Evolutionary conservation across 257 asterid genomes (phyloP).

Genomic region (Gentiana dahurica): DNA sequence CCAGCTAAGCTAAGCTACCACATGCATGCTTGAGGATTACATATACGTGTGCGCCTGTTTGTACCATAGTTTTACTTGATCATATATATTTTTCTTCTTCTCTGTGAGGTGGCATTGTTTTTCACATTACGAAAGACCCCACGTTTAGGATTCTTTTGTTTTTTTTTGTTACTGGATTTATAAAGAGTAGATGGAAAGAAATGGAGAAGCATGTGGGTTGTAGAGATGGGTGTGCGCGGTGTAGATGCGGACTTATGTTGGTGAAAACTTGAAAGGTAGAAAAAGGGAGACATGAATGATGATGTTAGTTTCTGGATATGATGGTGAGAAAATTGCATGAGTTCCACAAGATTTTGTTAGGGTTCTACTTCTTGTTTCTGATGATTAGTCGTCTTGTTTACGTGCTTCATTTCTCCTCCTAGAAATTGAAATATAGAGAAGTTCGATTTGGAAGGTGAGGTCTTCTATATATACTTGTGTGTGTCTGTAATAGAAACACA

Average conservation of each 20-base stretch:
- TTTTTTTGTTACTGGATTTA: neutral
- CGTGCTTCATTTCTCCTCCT: too few relatives aligned
- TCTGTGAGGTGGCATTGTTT: slow-evolving; percentile 11
- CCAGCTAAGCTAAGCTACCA: neutral
- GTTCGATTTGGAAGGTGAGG: neutral
- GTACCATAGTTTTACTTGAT: slow-evolving; percentile 2
- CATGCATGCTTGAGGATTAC: slow-evolving; percentile 6
- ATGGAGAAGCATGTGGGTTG: slow-evolving; percentile 9
- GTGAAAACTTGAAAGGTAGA: neutral
- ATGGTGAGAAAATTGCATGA: neutral
- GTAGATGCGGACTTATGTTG: slow-evolving; percentile 15
- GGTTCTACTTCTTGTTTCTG: neutral
- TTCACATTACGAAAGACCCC: slow-evolving; percentile 2
- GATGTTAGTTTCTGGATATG: too few relatives aligned
- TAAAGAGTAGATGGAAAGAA: slow-evolving; percentile 1
- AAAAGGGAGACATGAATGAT: too few relatives aligned
- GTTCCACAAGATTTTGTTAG: slow-evolving; percentile 17
- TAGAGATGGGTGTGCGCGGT: slow-evolving; percentile 15
- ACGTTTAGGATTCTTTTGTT: slow-evolving; percentile 1
- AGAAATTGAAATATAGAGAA: too few relatives aligned
- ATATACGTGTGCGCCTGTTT: slow-evolving; percentile 6
- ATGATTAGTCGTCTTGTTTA: too few relatives aligned
- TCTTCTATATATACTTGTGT: too few relatives aligned
- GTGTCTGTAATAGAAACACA: neutral
- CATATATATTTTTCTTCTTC: slow-evolving; percentile 2